A percentile compares a stretch with the other conserved stretches of the same genome.
These are phyloP conservation scores for Dichotomopilus funicola DNA, from an alignment of 2,329 filamentous ascomycete species.

Conservation along the genomic window DNA sequence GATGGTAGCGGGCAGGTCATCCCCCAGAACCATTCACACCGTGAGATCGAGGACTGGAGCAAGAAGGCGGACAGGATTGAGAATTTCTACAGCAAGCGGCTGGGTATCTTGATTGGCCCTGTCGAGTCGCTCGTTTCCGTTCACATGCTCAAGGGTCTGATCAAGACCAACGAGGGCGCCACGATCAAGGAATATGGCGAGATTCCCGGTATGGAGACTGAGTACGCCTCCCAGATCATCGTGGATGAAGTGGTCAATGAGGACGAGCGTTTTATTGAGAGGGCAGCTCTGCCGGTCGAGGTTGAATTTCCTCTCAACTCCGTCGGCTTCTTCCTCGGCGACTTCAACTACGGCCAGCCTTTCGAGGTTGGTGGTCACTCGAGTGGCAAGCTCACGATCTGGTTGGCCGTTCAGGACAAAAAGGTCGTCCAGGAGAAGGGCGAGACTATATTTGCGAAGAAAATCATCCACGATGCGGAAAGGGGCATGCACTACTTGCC, in stretches of 20 bases:
- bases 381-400: slow-evolving; percentile 68
- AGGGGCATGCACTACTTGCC: slow-evolving; percentile 70
- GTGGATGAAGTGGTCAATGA: slow-evolving; percentile 87
- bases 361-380: slow-evolving; percentile 73
- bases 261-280: slow-evolving; percentile 89
- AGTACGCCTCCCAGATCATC: slow-evolving; percentile 85
- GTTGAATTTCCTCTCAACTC: slow-evolving; percentile 84
- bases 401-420: slow-evolving; percentile 49
- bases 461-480: slow-evolving; percentile 66
- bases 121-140: slow-evolving; percentile 89
- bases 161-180: slow-evolving; percentile 84
- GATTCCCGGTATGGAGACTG: slow-evolving; percentile 76
- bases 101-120: slow-evolving; percentile 78
- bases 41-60: slow-evolving; percentile 75
- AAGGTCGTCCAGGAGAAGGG: slow-evolving; percentile 50
- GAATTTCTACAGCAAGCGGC: slow-evolving; percentile 78
- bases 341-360: slow-evolving; percentile 86
- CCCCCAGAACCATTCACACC: slow-evolving; percentile 62
- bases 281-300: slow-evolving; percentile 76
- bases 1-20: slow-evolving; percentile 56
- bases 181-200: slow-evolving; percentile 88
- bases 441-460: slow-evolving; percentile 74
- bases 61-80: slow-evolving; percentile 82
- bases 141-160: slow-evolving; percentile 85
- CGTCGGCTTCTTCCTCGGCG: slow-evolving; percentile 86